A percentile compares a stretch with the other conserved stretches of the same genome.
phyloP scores from a whole-genome alignment of 208 protist species.

The Leishmania lainsoni region DNA sequence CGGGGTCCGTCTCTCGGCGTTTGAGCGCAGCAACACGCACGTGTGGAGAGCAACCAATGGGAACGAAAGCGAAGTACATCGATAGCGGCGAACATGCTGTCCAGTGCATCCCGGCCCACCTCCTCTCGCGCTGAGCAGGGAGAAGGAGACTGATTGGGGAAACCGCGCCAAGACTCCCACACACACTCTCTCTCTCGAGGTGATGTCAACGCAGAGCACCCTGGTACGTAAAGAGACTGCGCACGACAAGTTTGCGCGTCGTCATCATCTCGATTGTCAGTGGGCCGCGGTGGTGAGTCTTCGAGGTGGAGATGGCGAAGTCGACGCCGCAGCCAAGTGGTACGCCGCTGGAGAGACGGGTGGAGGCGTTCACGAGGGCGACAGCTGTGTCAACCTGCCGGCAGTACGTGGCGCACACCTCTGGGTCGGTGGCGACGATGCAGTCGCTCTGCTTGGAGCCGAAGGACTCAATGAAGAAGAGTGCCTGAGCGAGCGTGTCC shows the following conservation, averaged over 20 bases:
- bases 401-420: constrained; percentile 42
- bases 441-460: constrained; percentile 62
- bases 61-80: not conserved
- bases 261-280: constrained; percentile 47
- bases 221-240: constrained; percentile 20
- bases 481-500: constrained; percentile 40
- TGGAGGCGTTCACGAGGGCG: constrained; percentile 63
- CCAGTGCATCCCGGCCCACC: not conserved
- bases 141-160: not conserved
- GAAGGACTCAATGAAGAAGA: constrained; percentile 65
- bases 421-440: constrained; percentile 50
- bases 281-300: constrained; percentile 53
- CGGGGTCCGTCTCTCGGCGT: not conserved
- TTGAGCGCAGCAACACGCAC: not conserved
- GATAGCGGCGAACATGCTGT: not conserved
- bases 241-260: constrained; percentile 53
- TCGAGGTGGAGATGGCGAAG: constrained; percentile 60
- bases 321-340: constrained; percentile 56
- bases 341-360: constrained; percentile 51
- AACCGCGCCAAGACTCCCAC: not conserved
- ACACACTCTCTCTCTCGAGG: not conserved
- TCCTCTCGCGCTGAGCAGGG: not conserved
- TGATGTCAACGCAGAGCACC: constrained; percentile 32
- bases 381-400: constrained; percentile 47
- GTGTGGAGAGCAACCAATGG: not conserved